Conservation (phyloP, 2,329 filamentous ascomycete species). For the Paracorniculantispora psalliotae region DNA sequence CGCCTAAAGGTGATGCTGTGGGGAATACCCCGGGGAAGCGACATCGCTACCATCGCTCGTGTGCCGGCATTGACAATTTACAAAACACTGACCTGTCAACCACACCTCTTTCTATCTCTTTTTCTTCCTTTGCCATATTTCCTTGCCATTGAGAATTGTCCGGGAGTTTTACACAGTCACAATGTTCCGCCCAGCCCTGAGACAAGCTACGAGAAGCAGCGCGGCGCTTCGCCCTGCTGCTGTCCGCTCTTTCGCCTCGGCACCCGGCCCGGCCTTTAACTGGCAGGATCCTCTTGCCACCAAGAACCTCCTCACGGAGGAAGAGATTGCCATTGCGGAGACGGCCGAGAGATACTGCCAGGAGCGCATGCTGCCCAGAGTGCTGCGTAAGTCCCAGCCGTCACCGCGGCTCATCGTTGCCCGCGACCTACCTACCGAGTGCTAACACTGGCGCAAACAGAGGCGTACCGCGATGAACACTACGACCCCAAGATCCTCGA, state of each 20-base stretch:
- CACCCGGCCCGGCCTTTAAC: slow-evolving; percentile 54
- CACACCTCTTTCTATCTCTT: neutral
- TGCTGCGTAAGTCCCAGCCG: slow-evolving; percentile 60
- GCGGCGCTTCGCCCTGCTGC: slow-evolving; percentile 12
- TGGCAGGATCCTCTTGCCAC: slow-evolving; percentile 86
- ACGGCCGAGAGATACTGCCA: slow-evolving; percentile 93
- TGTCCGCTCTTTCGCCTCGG: slow-evolving; percentile 32
- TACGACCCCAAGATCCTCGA: slow-evolving; percentile 81
- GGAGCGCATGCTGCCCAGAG: slow-evolving; percentile 76
- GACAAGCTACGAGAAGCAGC: slow-evolving; percentile 16
- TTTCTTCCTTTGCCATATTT: neutral
- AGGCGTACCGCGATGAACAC: slow-evolving; percentile 78
- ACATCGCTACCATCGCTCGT: neutral
- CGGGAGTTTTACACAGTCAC: neutral
- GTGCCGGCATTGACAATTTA: slow-evolving; percentile 3
- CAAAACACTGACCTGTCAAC: slow-evolving; percentile 1
- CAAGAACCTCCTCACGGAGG: slow-evolving; percentile 75
- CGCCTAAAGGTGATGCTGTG: neutral
- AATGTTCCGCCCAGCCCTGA: slow-evolving; percentile 19
- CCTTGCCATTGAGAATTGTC: neutral
- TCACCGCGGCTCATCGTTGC: too few species aligned
- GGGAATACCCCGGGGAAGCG: slow-evolving; percentile 6
- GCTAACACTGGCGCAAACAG: slow-evolving; percentile 35
- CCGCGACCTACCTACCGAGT: neutral
- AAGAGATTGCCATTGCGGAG: slow-evolving; percentile 84